Conservation (phyloP, 169 alveolate genomes). For the Plasmodium vinckei region DNA sequence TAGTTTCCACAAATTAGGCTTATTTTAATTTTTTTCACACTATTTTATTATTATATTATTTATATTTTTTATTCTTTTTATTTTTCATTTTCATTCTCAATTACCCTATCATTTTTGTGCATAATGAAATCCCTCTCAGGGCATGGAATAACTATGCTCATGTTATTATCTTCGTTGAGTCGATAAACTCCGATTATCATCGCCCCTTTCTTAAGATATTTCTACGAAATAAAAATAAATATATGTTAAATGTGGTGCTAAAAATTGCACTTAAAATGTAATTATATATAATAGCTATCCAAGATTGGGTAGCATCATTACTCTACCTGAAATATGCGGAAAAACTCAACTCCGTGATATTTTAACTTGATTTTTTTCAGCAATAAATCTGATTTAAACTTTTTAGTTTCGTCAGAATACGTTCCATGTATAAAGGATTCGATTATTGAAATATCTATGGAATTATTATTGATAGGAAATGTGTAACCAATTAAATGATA, state of each 20-base stretch:
- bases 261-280: neutral
- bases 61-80: neutral
- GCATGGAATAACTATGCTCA: conserved; percentile 76
- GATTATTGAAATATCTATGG: conserved; percentile 27
- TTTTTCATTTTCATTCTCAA: neutral
- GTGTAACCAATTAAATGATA: conserved; percentile 73
- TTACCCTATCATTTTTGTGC: conserved; percentile 72
- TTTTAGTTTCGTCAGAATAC: conserved; percentile 26
- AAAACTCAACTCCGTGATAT: conserved; percentile 40
- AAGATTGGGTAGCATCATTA: too few species aligned
- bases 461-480: conserved; percentile 52
- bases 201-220: conserved; percentile 46
- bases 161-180: conserved; percentile 51
- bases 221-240: conserved; percentile 17
- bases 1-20: neutral
- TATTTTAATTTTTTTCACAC: neutral
- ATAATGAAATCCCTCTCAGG: conserved; percentile 62
- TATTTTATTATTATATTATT: neutral
- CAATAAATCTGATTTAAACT: conserved; percentile 27
- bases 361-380: conserved; percentile 34
- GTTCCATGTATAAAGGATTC: conserved; percentile 69
- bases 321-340: conserved; percentile 62
- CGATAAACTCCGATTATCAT: conserved; percentile 72
- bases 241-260: neutral
- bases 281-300: too few species aligned